These are phyloP conservation scores for Boletus rubroflammeus DNA, from an alignment of 768 basidiomycete genomes.

Conservation along the genomic window DNA sequence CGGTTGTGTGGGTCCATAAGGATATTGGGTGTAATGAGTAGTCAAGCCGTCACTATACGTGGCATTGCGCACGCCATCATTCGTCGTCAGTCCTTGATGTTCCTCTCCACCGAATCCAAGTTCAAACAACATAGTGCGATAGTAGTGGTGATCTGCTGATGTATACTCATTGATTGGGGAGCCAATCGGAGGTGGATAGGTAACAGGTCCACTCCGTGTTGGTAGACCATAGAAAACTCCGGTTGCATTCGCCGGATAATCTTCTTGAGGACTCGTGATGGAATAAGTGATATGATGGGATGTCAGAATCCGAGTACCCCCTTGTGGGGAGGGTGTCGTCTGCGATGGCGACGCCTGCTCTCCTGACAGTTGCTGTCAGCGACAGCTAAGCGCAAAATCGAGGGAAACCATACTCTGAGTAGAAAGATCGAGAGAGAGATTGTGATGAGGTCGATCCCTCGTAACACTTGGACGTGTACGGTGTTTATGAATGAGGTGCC, in stretches of 20 bases:
- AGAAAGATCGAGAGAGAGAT: conserved; percentile 51
- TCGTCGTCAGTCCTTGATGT: conserved; percentile 16
- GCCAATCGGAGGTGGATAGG: conserved; percentile 35
- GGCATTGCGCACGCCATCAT: conserved; percentile 24
- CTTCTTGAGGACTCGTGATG: conserved; percentile 17
- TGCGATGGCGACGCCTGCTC: conserved; percentile 22
- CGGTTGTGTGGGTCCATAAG: conserved; percentile 28
- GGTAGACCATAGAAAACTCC: conserved; percentile 13
- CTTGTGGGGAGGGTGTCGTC: conserved; percentile 23
- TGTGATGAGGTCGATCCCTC: conserved; percentile 37
- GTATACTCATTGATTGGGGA: conserved; percentile 22
- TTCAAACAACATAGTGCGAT: conserved; percentile 71
- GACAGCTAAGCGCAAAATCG: background rate
- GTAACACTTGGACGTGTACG: conserved; percentile 44
- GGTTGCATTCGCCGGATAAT: conserved; percentile 13
- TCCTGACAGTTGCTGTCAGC: conserved; percentile 18
- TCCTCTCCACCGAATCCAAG: conserved; percentile 58
- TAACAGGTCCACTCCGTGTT: conserved; percentile 12
- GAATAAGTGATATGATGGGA: conserved; percentile 17
- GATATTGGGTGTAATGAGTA: conserved; percentile 32
- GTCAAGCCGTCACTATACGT: conserved; percentile 35
- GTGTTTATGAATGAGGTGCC: conserved; percentile 61
- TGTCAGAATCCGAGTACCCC: conserved; percentile 6
- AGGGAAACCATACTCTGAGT: conserved; percentile 42
- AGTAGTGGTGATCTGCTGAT: conserved; percentile 64